Base-by-base conservation (phyloP, 139 green algal genomes). In the Chlorella ohadii region DNA sequence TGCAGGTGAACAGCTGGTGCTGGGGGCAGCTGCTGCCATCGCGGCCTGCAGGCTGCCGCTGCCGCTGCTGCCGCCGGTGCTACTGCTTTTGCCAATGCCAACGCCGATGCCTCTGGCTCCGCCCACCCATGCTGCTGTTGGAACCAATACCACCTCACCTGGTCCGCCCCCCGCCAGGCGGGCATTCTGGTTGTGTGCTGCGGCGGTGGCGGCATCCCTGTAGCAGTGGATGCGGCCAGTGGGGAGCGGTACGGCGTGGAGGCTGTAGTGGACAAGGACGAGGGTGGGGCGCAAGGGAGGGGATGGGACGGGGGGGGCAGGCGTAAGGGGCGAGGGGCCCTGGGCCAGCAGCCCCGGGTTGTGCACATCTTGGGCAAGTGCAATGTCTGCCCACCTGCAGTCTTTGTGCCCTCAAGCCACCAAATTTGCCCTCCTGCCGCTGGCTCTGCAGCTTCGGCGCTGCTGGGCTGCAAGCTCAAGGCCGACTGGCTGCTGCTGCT, bases 181-280 rank as follows among this genome's bases (percentile, higher is more conserved):
- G 77, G 77, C 27, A 59, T 90, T 23, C 64, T 82, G 39, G 63
- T 63, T 1, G 77, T 90, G 33, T 84, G 80, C 79, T 88, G 86
- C 77, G 83, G 86, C n/a, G 79, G 79, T 27, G 77, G 77, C 39
- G 77, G 86, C 38, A 86, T 90, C 34, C 86, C 86, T 12, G 86
- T 90, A 12, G 81, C 73, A 22, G 55, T 75, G 47, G 76, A 87
- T 6, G 1, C 27, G 9, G 64, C 11, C 9, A n/a, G 25, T 13
- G 39, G 47, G 12, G 44, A 33, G 59, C n/a, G 75, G 31, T 68
- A 84, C 3, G 86, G 86, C 9, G 67, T 90, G 47, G 74, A 88
- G 65, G 82, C 82, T 25, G 86, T 90, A 34, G 78, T 90, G 25
- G 86, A 90, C 76, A 90, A 90, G 79, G 86, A 90, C 33, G 66